phyloP scores from a whole-genome alignment of 2,329 filamentous ascomycete species.

The Aplosporella prunicola region DNA sequence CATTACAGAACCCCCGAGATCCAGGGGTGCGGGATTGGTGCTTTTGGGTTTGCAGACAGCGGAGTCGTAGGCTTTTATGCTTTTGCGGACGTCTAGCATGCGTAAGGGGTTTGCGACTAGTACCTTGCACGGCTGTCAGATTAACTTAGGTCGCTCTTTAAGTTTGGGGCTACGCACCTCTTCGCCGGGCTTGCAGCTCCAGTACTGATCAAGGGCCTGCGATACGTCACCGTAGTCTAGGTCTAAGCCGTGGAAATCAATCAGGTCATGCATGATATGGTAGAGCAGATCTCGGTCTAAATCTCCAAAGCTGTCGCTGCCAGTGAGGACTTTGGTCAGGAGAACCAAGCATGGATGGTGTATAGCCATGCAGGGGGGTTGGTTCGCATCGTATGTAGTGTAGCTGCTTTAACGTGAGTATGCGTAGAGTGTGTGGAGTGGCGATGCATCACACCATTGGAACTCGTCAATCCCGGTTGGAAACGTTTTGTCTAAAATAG shows the following conservation, averaged over 20 bases:
- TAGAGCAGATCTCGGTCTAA: conserved; percentile 16
- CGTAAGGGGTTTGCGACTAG: conserved; percentile 11
- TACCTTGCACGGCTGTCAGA: conserved; percentile 10
- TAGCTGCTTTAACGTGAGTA: conserved; percentile 9
- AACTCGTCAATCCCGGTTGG: not conserved
- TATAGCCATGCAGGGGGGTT: conserved; percentile 13
- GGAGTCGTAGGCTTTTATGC: too few relatives aligned
- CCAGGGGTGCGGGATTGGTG: too few relatives aligned
- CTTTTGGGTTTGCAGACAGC: too few relatives aligned
- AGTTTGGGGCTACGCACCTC: conserved; percentile 10
- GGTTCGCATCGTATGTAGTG: conserved; percentile 2
- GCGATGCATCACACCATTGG: not conserved
- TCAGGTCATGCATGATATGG: conserved; percentile 1
- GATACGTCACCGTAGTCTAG: conserved; percentile 14
- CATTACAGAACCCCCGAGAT: too few relatives aligned
- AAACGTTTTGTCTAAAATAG: too few relatives aligned
- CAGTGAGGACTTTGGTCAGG: conserved; percentile 13
- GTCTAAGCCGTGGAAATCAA: not conserved
- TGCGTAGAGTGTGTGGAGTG: not conserved
- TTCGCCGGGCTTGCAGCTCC: conserved; percentile 14
- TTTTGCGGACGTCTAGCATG: conserved; percentile 6
- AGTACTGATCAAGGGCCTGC: conserved; percentile 11
- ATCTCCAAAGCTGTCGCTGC: not conserved
- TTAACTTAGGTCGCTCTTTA: not conserved
- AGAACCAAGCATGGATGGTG: conserved; percentile 17